Evolutionary conservation across 805 yeast species (phyloP).

Genomic region (Nakazawaea laoshanensis): DNA sequence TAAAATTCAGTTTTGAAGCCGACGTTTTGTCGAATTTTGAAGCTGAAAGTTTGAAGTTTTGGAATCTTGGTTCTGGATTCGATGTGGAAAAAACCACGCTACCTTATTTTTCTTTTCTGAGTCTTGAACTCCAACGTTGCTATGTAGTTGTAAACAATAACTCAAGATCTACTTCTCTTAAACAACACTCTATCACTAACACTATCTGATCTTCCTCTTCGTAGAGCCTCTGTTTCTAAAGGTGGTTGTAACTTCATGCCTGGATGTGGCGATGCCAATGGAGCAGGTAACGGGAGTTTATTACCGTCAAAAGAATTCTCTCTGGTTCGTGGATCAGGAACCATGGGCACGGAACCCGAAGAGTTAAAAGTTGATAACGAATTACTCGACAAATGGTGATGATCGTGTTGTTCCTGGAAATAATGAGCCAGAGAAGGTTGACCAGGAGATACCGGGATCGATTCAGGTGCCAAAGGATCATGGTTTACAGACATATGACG

Average conservation of each 20-base stretch:
- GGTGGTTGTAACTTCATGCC: conserved; percentile 9
- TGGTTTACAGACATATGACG: conserved; percentile 8
- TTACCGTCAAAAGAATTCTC: no score
- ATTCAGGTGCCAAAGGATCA: conserved; percentile 8
- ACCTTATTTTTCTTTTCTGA: conserved; percentile 77
- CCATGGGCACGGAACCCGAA: no score
- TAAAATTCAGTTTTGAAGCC: neutral
- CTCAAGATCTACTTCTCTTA: conserved; percentile 7
- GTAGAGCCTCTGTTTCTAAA: conserved; percentile 3
- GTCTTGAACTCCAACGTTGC: neutral
- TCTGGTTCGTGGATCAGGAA: no score
- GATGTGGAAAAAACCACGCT: conserved; percentile 99
- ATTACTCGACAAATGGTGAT: conserved; percentile 9
- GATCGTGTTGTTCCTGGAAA: conserved; percentile 14
- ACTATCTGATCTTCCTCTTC: conserved; percentile 11
- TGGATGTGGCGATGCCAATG: conserved; percentile 10
- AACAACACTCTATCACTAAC: conserved; percentile 10
- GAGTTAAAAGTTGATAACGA: no score
- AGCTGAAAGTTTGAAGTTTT: neutral
- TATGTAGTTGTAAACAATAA: neutral
- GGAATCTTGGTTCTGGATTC: conserved; percentile 29
- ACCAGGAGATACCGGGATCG: conserved; percentile 9
- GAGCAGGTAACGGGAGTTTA: conserved; percentile 1
- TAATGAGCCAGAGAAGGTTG: conserved; percentile 11
- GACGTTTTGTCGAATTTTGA: no score